phyloP scores from a whole-genome alignment of 1,139 yeast species.

The Blastobotrys petasosporus region DNA sequence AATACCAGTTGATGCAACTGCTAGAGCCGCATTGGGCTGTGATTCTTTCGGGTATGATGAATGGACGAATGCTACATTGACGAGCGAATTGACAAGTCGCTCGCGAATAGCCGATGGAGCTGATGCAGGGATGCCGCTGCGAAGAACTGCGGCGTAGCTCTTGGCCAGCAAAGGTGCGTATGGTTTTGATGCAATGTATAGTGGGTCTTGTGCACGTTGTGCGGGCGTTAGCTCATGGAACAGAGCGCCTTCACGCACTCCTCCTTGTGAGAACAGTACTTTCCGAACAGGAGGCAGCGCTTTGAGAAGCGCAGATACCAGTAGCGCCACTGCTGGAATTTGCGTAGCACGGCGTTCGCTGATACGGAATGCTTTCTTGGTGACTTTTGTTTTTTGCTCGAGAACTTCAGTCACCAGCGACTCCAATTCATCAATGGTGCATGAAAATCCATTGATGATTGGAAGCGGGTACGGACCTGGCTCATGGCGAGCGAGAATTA shows the following conservation, averaged over 20 bases:
- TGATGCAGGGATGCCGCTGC: slow-evolving; percentile 45
- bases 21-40: slow-evolving; percentile 64
- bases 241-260: slow-evolving; percentile 64
- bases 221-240: slow-evolving; percentile 52
- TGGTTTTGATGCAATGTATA: slow-evolving; percentile 56
- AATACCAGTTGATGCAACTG: slow-evolving; percentile 60
- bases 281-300: slow-evolving; percentile 53
- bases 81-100: slow-evolving; percentile 59
- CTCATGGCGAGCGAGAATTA: slow-evolving; percentile 44
- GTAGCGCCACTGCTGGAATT: slow-evolving; percentile 56
- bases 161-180: slow-evolving; percentile 56
- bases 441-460: slow-evolving; percentile 57
- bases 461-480: slow-evolving; percentile 46
- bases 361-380: slow-evolving; percentile 47
- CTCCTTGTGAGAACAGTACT: slow-evolving; percentile 62
- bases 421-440: slow-evolving; percentile 46
- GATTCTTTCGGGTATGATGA: slow-evolving; percentile 65
- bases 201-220: slow-evolving; percentile 56
- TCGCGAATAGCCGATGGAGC: slow-evolving; percentile 52
- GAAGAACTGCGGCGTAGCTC: slow-evolving; percentile 45
- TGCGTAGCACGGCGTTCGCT: slow-evolving; percentile 57
- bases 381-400: slow-evolving; percentile 11
- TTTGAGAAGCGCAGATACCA: slow-evolving; percentile 54
- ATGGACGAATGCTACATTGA: slow-evolving; percentile 64
- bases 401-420: slow-evolving; percentile 18